Base-by-base conservation (phyloP, 2,329 filamentous ascomycete species). In the Celoporthe dispersa region DNA sequence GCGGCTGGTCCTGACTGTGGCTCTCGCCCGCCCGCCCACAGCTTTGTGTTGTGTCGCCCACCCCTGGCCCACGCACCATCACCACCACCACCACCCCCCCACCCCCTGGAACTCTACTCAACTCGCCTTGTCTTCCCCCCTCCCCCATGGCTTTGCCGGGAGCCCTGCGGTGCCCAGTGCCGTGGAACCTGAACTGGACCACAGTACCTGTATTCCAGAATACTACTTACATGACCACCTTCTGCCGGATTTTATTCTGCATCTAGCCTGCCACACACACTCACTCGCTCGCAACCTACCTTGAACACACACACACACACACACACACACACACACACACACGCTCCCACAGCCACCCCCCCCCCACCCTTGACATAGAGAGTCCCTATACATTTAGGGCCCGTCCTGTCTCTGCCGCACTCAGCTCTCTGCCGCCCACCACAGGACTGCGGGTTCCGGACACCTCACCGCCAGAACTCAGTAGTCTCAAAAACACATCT, bases 191-290 rank as follows among this genome's bases (percentile, higher is more conserved):
- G 65, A 60, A 48, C 35, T n/a, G 55, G 55, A 8, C 48, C 55
- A n/a, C n/a, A 35, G 57, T 25, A 60, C 55, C n/a, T 35, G 33
- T 31, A 33, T 35, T 37, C 16, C n/a, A 33, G 37, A 67, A 67
- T 44, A 67, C 39, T 67, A 67, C 66, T 67, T 67, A 67, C 66
- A 67, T 67, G 55, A 37, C 57, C 57, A 37, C 66, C 66, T 53
- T 62, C 66, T 60, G 44, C 57, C 66, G 66, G 66, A 48, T 62
- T 67, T 60, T 67, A 16, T 62, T 61, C 35, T 62, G 25, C 44
- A 67, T 8, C 55, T 61, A 37, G 57, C 39, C 57, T 55, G 39
- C 33, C 59, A 61, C 59, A n/a, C 59, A 61, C 59, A 31, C 53
- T 57, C 53, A 11, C 53, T 59, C 55, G 25, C 55, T 57, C n/a